Evolutionary conservation across 1,284 basidiomycete genomes (phyloP), one percentile per base, ranked within the genome.

Genomic region (Heterobasidion irregulare): DNA sequence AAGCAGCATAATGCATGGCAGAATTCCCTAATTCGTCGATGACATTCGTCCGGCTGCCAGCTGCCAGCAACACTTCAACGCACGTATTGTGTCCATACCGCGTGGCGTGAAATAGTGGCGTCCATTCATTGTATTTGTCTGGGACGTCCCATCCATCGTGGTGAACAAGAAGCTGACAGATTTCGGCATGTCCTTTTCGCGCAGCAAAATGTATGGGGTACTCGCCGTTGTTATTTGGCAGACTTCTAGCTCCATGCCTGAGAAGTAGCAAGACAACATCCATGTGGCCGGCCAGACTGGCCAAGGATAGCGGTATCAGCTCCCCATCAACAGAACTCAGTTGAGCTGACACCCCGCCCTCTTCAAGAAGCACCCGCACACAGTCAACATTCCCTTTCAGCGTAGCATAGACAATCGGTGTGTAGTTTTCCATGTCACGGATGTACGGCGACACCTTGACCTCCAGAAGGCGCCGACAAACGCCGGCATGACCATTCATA

Each of bases 91-190:
- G 90, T 0, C 97, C 96, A 60, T 92, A 88, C 35, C 94, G 86
- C 1, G 95, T 91, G 4, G 97, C 94, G 68, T 99, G 96, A 68
- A 97, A 95, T 51, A 98, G 78, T 18, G 97, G 96, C 7, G 96
- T 99, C 94, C 97, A 98, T 68, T 96, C 91, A 65, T 97, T 93
- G 70, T 95, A 94, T 69, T 97, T 99, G 76, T 99, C 96, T 5
- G 87, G 84, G 26, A 84, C 78, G 68, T 99, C 93, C 83, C 92
- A 92, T 8, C 89, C 91, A 8, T 89, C 84, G 44, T 79, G 78
- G 33, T 70, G 69, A 5, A 94, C 75, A n/a, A 99, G 82, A 8
- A 96, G 70, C 55, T 75, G 78, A 65, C 95, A 92, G 26, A 97
- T 84, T 32, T 86, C 83, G 5, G 80, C 82, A 64, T 98, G 95